phyloP scores from a whole-genome alignment of 768 basidiomycete genomes.

The Rhizopogon vinicolor region DNA sequence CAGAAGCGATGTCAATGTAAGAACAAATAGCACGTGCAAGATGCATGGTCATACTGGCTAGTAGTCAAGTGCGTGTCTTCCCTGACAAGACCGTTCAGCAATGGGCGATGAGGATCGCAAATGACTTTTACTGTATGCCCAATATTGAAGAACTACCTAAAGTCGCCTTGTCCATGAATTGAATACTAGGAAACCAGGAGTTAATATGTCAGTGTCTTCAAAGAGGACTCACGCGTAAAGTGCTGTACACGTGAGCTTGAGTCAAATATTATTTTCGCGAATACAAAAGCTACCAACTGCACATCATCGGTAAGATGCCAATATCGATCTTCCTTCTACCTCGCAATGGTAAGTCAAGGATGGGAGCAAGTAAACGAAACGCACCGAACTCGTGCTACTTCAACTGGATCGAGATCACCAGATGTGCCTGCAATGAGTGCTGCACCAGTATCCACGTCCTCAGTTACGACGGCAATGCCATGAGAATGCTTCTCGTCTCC shows the following conservation, averaged over 20 bases:
- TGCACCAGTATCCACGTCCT: too few relatives aligned
- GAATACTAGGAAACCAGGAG: constrained; percentile 42
- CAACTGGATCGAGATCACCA: constrained; percentile 31
- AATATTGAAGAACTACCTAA: constrained; percentile 64
- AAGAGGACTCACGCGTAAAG: constrained; percentile 45
- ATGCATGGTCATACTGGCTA: constrained; percentile 44
- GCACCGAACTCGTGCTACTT: constrained; percentile 49
- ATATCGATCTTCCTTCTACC: constrained; percentile 23
- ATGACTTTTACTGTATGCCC: constrained; percentile 51
- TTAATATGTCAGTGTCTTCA: not conserved
- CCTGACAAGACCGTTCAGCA: constrained; percentile 27
- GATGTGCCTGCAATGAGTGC: too few relatives aligned
- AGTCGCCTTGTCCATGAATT: constrained; percentile 77
- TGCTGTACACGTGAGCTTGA: constrained; percentile 24
- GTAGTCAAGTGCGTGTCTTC: constrained; percentile 57
- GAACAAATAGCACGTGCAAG: not conserved
- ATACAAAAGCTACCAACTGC: constrained; percentile 41
- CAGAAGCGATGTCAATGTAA: not conserved
- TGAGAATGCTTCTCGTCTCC: too few relatives aligned
- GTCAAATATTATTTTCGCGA: not conserved
- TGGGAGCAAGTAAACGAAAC: constrained; percentile 1
- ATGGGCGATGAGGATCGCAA: not conserved
- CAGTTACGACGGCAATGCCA: too few relatives aligned
- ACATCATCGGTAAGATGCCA: constrained; percentile 60
- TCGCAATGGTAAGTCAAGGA: not conserved